Evolutionary conservation across 805 yeast species (phyloP), one percentile per base, ranked within the genome.

Genomic region (Ogataea neopini): DNA sequence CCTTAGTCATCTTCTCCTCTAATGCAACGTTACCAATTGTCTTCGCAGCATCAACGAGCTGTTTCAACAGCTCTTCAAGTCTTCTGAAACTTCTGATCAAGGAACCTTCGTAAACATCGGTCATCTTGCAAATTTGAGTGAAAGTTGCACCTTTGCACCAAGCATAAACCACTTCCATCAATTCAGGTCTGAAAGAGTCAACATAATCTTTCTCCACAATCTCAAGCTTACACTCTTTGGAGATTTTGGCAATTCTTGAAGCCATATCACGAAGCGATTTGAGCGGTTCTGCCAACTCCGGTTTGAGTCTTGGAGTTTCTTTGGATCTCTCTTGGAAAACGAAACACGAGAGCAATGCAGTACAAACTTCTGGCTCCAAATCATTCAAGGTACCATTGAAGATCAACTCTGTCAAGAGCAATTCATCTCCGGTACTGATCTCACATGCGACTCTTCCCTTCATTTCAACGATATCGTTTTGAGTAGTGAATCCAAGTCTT

Each of bases 71-170:
- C 66, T 94, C 99, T 67, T 94, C 99, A 46, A 94, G 73, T 63
- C 99, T 79, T 67, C 94, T 86, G 73, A 94, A 94, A 82, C 88
- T 87, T 65, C 99, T 83, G 55, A 94, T 92, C 62, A 94, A 76
- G 18, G 96, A 86, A 35, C 99, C 99, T 72, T 94, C 99, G 58
- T 92, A 94, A 37, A 94, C 98, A 63, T 94, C 99, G 0, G 99
- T 94, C 97, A 94, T 90, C 68, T 92, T 92, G 72, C 98, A 92
- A 53, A 94, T 92, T 65, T 92, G 97, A 0, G 97, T 92, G 68
- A 94, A 94, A 0, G 94, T 74, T 6, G 96, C 97, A 15, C 98
- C 98, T 63, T 86, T 84, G 67, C 97, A 89, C 99, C 99, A 94
- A 40, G 92, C 87, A 67, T 73, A 89, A 1, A 94, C 97, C 43